These are phyloP conservation scores for Mycena sp. DNA, from an alignment of 1,284 basidiomycete species.

Conservation along the genomic window DNA sequence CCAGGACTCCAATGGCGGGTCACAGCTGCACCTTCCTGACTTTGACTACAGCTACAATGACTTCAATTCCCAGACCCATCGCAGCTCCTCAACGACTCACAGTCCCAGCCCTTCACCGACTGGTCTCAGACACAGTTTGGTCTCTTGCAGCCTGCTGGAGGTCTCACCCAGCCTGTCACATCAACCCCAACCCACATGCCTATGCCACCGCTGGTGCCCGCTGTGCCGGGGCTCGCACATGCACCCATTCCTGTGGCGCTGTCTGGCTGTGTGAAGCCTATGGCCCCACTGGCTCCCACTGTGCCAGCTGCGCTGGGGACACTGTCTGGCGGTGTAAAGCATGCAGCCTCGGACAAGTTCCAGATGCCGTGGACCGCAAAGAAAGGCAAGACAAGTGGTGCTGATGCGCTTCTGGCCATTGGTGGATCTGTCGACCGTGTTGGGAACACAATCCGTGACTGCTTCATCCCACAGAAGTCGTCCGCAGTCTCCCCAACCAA, in stretches of 20 bases:
- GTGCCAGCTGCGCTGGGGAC: neutral
- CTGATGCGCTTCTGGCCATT: conserved; percentile 1
- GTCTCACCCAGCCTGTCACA: neutral
- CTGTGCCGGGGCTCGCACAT: neutral
- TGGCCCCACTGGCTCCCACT: neutral
- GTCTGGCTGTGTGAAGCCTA: neutral
- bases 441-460: neutral
- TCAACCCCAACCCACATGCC: neutral
- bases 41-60: neutral
- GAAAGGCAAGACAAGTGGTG: neutral
- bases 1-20: neutral
- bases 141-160: too few relatives aligned
- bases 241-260: neutral
- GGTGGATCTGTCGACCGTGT: conserved; percentile 5
- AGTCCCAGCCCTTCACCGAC: conserved; percentile 15
- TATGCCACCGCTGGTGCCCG: neutral
- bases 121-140: conserved; percentile 11
- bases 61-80: neutral
- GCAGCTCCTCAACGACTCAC: neutral
- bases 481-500: conserved; percentile 13
- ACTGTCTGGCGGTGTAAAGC: neutral
- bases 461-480: conserved; percentile 7
- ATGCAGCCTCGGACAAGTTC: neutral
- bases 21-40: neutral
- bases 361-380: conserved; percentile 8